Percentiles rank a stretch among this genome's conserved stretches.
phyloP scores from a whole-genome alignment of 208 protist species.

The Acanthamoeba divionensis region DNA sequence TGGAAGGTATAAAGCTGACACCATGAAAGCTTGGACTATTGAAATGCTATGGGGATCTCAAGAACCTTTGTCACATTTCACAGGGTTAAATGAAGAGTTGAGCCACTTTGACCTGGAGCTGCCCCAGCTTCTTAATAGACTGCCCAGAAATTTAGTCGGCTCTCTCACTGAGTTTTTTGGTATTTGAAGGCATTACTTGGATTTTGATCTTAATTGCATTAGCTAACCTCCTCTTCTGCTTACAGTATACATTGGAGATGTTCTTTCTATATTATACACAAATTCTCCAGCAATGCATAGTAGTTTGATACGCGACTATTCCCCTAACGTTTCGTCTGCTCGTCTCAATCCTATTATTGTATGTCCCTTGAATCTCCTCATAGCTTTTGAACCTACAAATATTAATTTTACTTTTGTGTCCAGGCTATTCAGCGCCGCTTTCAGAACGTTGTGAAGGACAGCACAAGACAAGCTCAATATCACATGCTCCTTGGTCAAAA shows the following conservation, averaged over 20 bases:
- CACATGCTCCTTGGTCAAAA: constrained; percentile 36
- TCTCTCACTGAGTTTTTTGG: constrained; percentile 50
- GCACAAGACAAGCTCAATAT: constrained; percentile 7
- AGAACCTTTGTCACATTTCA: neutral
- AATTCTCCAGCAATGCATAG: constrained; percentile 90
- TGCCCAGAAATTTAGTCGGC: neutral
- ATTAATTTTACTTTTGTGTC: no score
- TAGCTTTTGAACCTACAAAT: no score
- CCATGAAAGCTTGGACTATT: neutral
- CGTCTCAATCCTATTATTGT: constrained; percentile 85
- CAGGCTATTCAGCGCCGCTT: constrained; percentile 33
- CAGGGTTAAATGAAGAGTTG: neutral
- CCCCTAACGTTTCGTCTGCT: constrained; percentile 76
- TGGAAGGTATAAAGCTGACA: neutral
- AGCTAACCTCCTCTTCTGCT: constrained; percentile 74
- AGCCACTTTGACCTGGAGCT: constrained; percentile 15
- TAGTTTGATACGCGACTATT: constrained; percentile 83
- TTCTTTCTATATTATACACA: constrained; percentile 88
- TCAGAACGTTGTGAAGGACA: constrained; percentile 47
- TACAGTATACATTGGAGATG: constrained; percentile 85
- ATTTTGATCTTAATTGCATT: constrained; percentile 75
- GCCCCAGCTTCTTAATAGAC: neutral
- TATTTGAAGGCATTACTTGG: neutral
- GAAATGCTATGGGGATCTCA: neutral
- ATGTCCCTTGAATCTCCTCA: no score